These are phyloP conservation scores for Hirsutella minnesotensis DNA, from an alignment of 2,329 filamentous ascomycete genomes.

Conservation along the genomic window DNA sequence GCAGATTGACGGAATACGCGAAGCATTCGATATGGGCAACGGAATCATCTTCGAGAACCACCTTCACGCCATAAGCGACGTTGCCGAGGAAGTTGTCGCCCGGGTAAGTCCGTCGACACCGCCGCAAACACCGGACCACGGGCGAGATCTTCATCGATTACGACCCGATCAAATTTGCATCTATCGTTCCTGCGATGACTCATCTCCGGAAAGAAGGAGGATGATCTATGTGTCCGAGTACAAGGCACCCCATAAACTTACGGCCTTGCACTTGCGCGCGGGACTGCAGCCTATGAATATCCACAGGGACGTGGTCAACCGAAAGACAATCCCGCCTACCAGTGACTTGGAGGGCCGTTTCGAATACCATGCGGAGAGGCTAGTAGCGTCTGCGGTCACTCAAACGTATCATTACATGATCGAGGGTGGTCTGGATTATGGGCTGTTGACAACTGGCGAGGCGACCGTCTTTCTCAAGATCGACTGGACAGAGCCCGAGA, in stretches of 20 bases:
- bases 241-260: no score
- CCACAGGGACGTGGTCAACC: conserved; percentile 21
- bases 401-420: conserved; percentile 40
- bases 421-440: conserved; percentile 29
- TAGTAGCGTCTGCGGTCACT: conserved; percentile 29
- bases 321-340: conserved; percentile 13
- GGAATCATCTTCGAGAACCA: conserved; percentile 22
- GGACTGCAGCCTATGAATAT: conserved; percentile 31
- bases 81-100: no score
- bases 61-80: conserved; percentile 14
- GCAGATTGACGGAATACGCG: conserved; percentile 7
- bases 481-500: conserved; percentile 15
- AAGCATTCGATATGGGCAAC: conserved; percentile 13
- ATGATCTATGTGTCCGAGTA: no score
- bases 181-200: no score
- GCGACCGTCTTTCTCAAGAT: conserved; percentile 30
- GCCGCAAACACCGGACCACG: conserved; percentile 9
- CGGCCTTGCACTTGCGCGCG: conserved; percentile 24
- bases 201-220: no score
- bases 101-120: neutral
- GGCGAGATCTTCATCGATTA: conserved; percentile 10
- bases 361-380: conserved; percentile 22
- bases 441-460: conserved; percentile 29
- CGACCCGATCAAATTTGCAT: conserved; percentile 21
- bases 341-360: no score